phyloP scores from a whole-genome alignment of 805 yeast genomes.

The Wickerhamiella occidentalis region DNA sequence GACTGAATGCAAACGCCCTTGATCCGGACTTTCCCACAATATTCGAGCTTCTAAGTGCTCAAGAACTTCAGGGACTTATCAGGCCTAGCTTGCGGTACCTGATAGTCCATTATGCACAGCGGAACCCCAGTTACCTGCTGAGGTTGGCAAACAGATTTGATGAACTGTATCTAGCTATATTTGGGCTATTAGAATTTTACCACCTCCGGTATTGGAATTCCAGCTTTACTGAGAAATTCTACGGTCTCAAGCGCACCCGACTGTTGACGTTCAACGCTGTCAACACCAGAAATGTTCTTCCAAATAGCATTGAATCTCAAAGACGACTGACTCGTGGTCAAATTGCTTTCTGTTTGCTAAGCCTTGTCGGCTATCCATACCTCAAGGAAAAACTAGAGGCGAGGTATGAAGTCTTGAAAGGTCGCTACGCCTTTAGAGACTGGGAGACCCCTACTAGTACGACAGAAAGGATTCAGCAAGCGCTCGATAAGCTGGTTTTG shows the following conservation, averaged over 20 bases:
- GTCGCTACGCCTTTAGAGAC: slow-evolving; percentile 44
- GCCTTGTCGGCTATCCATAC: slow-evolving; percentile 53
- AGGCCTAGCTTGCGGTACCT: slow-evolving; percentile 76
- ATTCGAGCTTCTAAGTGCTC: slow-evolving; percentile 74
- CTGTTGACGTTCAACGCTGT: slow-evolving; percentile 24
- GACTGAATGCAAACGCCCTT: slow-evolving; percentile 62
- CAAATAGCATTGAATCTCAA: slow-evolving; percentile 36
- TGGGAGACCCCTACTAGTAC: slow-evolving; percentile 1
- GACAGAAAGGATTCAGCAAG: not conserved
- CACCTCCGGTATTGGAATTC: slow-evolving; percentile 67
- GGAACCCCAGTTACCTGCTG: slow-evolving; percentile 59
- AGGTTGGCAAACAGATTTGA: slow-evolving; percentile 58
- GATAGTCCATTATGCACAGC: slow-evolving; percentile 65
- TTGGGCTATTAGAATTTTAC: slow-evolving; percentile 58
- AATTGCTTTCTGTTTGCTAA: slow-evolving; percentile 38
- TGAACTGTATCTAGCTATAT: slow-evolving; percentile 50
- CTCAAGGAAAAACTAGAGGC: slow-evolving; percentile 54
- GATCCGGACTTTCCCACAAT: slow-evolving; percentile 73
- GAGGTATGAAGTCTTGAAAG: slow-evolving; percentile 48
- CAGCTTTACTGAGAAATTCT: slow-evolving; percentile 81
- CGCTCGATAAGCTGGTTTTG: slow-evolving; percentile 32
- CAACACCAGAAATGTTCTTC: slow-evolving; percentile 25
- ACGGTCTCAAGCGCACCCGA: slow-evolving; percentile 63
- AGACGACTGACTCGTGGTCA: slow-evolving; percentile 45
- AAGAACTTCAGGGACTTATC: slow-evolving; percentile 61